Evolutionary conservation across 352 stramenopile species (phyloP).

Genomic region (Phytophthora sojae): DNA sequence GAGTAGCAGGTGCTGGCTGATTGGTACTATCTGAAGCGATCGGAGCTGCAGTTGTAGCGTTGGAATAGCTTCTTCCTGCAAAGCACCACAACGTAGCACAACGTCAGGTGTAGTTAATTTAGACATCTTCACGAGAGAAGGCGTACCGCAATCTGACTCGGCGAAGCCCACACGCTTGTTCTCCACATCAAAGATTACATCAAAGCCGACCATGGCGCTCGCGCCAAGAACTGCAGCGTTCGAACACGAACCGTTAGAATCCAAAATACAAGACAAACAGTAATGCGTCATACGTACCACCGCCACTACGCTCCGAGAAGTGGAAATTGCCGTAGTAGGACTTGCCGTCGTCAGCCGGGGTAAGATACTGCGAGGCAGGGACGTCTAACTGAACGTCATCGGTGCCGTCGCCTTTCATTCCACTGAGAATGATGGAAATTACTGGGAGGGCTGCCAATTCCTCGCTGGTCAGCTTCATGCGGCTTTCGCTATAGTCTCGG

Average conservation of each 20-base stretch:
- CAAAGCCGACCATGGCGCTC: slow-evolving; percentile 81
- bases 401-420: slow-evolving; percentile 50
- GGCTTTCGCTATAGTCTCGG: slow-evolving; percentile 65
- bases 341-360: slow-evolving; percentile 48
- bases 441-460: slow-evolving; percentile 58
- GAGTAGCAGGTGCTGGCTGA: slow-evolving; percentile 1
- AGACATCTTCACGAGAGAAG: not conserved
- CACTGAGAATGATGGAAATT: slow-evolving; percentile 74
- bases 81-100: slow-evolving; percentile 1
- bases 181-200: slow-evolving; percentile 89
- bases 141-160: slow-evolving; percentile 70
- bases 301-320: slow-evolving; percentile 80
- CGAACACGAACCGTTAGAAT: slow-evolving; percentile 8
- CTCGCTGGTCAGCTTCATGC: slow-evolving; percentile 52
- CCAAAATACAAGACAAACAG: slow-evolving; percentile 3
- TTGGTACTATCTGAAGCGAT: slow-evolving; percentile 12
- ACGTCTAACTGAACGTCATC: slow-evolving; percentile 74
- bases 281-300: slow-evolving; percentile 37
- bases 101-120: not conserved
- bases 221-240: slow-evolving; percentile 68
- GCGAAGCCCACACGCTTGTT: slow-evolving; percentile 84
- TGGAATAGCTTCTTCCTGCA: slow-evolving; percentile 29
- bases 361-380: slow-evolving; percentile 71
- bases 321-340: slow-evolving; percentile 84
- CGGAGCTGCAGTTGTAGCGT: slow-evolving; percentile 11